Conservation (phyloP, 73 alveolate species). For the Tetrahymena borealis region DNA sequence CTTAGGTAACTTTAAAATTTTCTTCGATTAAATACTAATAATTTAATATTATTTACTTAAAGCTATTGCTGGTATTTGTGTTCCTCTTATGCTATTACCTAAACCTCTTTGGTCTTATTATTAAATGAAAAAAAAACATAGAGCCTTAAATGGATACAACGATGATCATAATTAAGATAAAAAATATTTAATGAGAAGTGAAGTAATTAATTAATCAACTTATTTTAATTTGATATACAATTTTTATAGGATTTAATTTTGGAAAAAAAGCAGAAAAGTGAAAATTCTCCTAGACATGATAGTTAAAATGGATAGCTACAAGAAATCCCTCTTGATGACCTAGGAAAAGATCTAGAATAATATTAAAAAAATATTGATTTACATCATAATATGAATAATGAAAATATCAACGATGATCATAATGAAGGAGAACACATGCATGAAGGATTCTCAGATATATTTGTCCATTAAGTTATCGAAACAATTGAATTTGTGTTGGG, state of each 20-base stretch:
- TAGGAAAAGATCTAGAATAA: background rate
- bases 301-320: background rate
- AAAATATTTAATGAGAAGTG: slow-evolving; percentile 25
- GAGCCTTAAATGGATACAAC: background rate
- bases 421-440: slow-evolving; percentile 49
- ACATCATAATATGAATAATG: background rate
- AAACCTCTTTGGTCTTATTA: slow-evolving; percentile 75
- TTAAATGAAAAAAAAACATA: slow-evolving; percentile 37
- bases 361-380: slow-evolving; percentile 8
- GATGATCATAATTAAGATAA: slow-evolving; percentile 20
- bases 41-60: background rate
- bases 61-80: slow-evolving; percentile 69
- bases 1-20: slow-evolving; percentile 23
- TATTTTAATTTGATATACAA: background rate
- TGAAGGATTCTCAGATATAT: slow-evolving; percentile 75
- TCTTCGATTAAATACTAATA: background rate
- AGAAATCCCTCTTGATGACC: slow-evolving; percentile 19
- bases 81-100: slow-evolving; percentile 89
- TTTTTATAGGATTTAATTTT: background rate
- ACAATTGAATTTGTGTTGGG: slow-evolving; percentile 97
- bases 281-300: background rate
- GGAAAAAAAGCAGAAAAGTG: background rate
- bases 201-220: slow-evolving; percentile 9
- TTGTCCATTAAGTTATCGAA: slow-evolving; percentile 90
- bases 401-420: background rate